These are phyloP conservation scores for Blumeriella jaapii DNA, from an alignment of 2,329 filamentous ascomycete genomes.

Conservation along the genomic window DNA sequence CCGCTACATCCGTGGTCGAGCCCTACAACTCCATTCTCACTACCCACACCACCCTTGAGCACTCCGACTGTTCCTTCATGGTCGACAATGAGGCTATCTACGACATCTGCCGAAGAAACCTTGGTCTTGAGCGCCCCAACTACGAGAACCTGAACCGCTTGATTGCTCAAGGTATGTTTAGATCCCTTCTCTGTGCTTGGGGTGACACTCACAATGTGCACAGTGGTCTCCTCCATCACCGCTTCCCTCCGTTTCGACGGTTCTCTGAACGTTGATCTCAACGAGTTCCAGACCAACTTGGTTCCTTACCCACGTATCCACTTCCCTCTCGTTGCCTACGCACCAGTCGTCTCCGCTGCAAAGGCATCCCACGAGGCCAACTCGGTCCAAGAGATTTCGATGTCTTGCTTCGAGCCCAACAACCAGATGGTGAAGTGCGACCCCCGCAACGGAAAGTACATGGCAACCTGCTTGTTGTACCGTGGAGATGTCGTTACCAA, in stretches of 20 bases:
- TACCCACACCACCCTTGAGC: slow-evolving; percentile 97
- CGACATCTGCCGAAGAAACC: slow-evolving; percentile 96
- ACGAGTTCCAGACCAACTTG: slow-evolving; percentile 99
- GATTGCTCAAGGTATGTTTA: slow-evolving; percentile 76
- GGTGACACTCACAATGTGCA: slow-evolving; percentile 16
- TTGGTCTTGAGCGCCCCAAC: slow-evolving; percentile 93
- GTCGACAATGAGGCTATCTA: slow-evolving; percentile 99
- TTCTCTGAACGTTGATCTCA: slow-evolving; percentile 96
- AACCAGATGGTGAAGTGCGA: slow-evolving; percentile 99
- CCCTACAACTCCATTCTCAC: slow-evolving; percentile 99
- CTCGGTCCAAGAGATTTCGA: slow-evolving; percentile 96
- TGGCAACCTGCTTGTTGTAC: slow-evolving; percentile 97
- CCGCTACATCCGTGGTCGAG: slow-evolving; percentile 94
- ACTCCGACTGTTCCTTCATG: slow-evolving; percentile 99
- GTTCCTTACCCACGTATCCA: slow-evolving; percentile 98
- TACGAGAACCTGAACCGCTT: slow-evolving; percentile 98
- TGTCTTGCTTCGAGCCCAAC: slow-evolving; percentile 98
- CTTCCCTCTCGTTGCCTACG: slow-evolving; percentile 95
- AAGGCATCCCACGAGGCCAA: slow-evolving; percentile 98
- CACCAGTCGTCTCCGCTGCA: slow-evolving; percentile 85
- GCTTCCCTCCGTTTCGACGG: slow-evolving; percentile 97
- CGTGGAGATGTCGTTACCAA: slow-evolving; percentile 96
- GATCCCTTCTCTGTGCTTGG: not conserved
- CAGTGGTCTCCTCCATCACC: slow-evolving; percentile 96
- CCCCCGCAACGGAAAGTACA: slow-evolving; percentile 98